Evolutionary conservation across 345 rosid genomes (phyloP).

Genomic region (Noccaea caerulescens): DNA sequence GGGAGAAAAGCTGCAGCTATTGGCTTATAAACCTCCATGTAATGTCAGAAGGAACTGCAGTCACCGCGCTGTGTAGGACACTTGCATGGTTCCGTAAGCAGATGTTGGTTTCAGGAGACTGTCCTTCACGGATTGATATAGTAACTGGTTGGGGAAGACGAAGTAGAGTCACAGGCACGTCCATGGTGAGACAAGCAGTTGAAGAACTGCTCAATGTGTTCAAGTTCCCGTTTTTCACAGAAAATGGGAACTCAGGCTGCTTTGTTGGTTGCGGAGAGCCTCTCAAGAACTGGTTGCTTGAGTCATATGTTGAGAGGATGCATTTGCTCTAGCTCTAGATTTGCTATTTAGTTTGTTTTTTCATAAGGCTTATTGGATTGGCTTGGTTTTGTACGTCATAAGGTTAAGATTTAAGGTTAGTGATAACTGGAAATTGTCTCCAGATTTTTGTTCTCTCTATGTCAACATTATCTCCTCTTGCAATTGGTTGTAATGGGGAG

Average conservation of each 20-base stretch:
- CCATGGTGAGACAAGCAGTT: conserved; percentile 82
- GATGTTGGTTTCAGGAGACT: conserved; percentile 74
- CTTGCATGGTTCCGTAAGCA: conserved; percentile 87
- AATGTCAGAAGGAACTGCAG: conserved; percentile 97
- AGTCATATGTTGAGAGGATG: conserved; percentile 91
- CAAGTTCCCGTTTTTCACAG: conserved; percentile 82
- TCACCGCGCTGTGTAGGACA: conserved; percentile 79
- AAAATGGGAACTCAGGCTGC: conserved; percentile 89
- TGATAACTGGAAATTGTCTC: conserved; percentile 20
- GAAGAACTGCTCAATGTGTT: conserved; percentile 77
- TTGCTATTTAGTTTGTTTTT: conserved; percentile 2
- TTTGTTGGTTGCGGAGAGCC: conserved; percentile 90
- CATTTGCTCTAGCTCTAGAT: conserved; percentile 65
- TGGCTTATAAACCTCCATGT: conserved; percentile 98
- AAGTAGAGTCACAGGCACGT: conserved; percentile 88
- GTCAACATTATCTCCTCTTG: conserved; percentile 27
- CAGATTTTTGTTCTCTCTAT: conserved; percentile 27
- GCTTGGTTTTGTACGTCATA: conserved; percentile 33
- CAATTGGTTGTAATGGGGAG: conserved; percentile 29
- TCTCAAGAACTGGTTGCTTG: conserved; percentile 72
- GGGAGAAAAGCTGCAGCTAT: conserved; percentile 77
- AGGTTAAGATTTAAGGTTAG: conserved; percentile 29
- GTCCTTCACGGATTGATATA: conserved; percentile 85
- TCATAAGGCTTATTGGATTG: conserved; percentile 7
- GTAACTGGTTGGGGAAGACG: conserved; percentile 97